Base-by-base conservation (phyloP, 768 basidiomycete genomes). In the Termitomyces sp. region DNA sequence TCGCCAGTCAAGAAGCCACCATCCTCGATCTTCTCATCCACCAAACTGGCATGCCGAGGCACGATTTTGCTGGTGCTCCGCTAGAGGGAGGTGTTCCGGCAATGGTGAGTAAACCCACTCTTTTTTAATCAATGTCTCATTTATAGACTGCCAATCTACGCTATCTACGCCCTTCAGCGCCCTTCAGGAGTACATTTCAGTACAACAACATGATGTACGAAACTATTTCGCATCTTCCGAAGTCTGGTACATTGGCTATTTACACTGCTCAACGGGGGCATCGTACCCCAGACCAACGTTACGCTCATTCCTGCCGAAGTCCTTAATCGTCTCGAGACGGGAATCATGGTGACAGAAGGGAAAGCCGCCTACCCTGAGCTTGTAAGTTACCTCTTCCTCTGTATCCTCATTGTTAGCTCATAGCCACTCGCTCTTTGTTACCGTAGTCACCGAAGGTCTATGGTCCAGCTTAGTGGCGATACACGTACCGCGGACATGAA, bases 161-260 rank as follows among this genome's bases (percentile, higher is more conserved):
- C 8, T 68, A 77, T 64, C 71, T 80, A 13, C 70, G 74, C 11
- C 76, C 78, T 1, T 79, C 79, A 18, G 75, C 80, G 3, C 71
- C 72, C 35, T 71, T 77, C 56, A 68, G 80, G 6, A 73, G 78
- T 57, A 77, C 75, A 9, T 79, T 78, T 58, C 79, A 79, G 57
- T 81, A 80, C 64, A 80, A 78, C 67, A 79, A 81, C 61, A 68
- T 80, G 57, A 79, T 79, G 78, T 81, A 76, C 59, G 75, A 75
- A 59, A 72, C 76, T 1, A 65, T 80, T 0, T 78, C 78, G 4
- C 73, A 76, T 60, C 75, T 82, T 9, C 75, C 77, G 0, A 63
- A 66, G 15, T 1, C 70, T 81, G 46, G 46, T 70, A 1, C 71
- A 60, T 3, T 81, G 80, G 79, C 65, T 75, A 1, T 73, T 76